phyloP scores from a whole-genome alignment of 306 rosid species.

The Inga oerstediana region DNA sequence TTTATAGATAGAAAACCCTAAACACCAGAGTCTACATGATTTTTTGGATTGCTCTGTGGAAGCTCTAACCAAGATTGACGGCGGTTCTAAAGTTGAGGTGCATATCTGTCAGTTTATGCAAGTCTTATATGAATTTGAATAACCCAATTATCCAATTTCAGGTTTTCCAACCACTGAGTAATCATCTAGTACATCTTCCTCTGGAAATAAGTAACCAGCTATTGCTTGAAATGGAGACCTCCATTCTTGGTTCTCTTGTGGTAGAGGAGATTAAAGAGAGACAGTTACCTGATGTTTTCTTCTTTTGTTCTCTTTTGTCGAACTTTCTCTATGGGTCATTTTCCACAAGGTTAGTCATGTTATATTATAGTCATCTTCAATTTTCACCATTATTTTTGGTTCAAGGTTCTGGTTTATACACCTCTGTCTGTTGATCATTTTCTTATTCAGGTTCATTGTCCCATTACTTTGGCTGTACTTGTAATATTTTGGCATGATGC shows the following conservation, averaged over 20 bases:
- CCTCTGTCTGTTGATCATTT: conserved; percentile 2
- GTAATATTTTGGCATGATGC: not conserved
- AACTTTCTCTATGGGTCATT: conserved; percentile 64
- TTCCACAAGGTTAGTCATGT: conserved; percentile 61
- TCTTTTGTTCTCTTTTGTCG: conserved; percentile 66
- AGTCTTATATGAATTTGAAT: conserved; percentile 20
- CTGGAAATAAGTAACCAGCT: conserved; percentile 69
- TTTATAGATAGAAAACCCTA: conserved; percentile 66
- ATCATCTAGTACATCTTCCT: conserved; percentile 59
- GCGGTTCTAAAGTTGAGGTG: conserved; percentile 66
- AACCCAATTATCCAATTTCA: conserved; percentile 38
- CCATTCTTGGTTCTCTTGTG: conserved; percentile 57
- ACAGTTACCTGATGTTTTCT: conserved; percentile 62
- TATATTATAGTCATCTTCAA: conserved; percentile 15
- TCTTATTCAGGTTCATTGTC: not conserved
- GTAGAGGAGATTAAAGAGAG: conserved; percentile 55
- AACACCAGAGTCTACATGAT: conserved; percentile 47
- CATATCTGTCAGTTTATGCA: conserved; percentile 34
- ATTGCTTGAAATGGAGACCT: conserved; percentile 71
- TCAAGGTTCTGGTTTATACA: conserved; percentile 17
- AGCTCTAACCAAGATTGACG: conserved; percentile 61
- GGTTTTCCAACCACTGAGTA: conserved; percentile 51
- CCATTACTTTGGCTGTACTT: not conserved
- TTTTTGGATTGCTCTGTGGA: conserved; percentile 80
- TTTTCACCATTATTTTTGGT: conserved; percentile 1